Evolutionary conservation across 192 early-diverging fungal species (phyloP), one percentile per base, ranked within the genome.

Genomic region (Coemansia sp.): DNA sequence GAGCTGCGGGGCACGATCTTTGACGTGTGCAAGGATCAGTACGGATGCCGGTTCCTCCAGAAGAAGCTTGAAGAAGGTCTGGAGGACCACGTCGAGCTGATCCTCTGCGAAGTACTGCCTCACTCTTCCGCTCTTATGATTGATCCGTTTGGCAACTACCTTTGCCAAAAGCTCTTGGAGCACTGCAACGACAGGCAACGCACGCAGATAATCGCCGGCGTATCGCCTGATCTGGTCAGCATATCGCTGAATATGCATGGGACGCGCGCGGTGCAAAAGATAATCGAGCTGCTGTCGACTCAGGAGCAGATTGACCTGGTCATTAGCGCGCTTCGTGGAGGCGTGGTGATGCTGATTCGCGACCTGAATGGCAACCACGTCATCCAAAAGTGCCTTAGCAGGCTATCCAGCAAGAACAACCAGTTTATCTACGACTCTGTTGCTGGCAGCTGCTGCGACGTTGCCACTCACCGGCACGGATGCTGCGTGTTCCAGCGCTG

Each of bases 311-410:
- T 91, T 37, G 78, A 84, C 11, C 80, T 86, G 20, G 81, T 92
- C 18, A 86, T 90, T 21, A 68, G 76, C 1, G 91, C 92, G 16
- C 74, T 95, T 20, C 80, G 85, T 65, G 78, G 78, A 11, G 88
- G 85, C 63, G 89, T 91, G 5, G 92, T 94, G 5, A 78, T 88
- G n/a, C 79, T 95, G 52, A 93, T 95, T 63, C 91, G 92, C 68
- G 94, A 95, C 64, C 82, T 95, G 20, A 95, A 95, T 58, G 94
- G 94, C 55, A 95, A 95, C 72, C 94, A 95, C 66, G 92, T 94
- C 20, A 89, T 95, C 59, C 94, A 95, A 84, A 95, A 95, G 82
- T 95, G 94, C 65, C 83, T 95, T 31, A 85, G 86, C 65, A 83
- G 88, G 20, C 81, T 95, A 38, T 83, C 85, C 7, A 76, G 86